Conservation (phyloP, 2,329 filamentous ascomycete species). For the Microsporum canis region DNA sequence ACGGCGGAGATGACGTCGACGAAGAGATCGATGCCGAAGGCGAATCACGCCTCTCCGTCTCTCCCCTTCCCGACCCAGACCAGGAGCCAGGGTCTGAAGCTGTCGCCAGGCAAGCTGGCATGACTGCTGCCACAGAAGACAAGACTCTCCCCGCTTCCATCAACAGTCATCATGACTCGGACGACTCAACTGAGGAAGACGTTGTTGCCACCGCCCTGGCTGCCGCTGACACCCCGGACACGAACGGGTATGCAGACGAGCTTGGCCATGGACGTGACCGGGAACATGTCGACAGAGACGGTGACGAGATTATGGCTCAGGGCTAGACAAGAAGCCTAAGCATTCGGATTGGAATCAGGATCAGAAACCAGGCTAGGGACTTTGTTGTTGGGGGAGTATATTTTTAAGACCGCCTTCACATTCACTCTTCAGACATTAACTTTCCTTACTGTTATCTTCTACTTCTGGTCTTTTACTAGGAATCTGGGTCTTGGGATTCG, state of each 20-base stretch:
- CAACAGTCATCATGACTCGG: constrained; percentile 1
- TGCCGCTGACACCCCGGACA: constrained; percentile 5
- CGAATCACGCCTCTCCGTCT: neutral
- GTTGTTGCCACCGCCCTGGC: constrained; percentile 7
- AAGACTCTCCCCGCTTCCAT: neutral
- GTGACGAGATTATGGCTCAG: constrained; percentile 11
- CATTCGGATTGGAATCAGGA: neutral
- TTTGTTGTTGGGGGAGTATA: neutral
- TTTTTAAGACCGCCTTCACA: too few relatives aligned
- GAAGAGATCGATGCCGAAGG: constrained; percentile 5
- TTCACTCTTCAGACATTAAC: neutral
- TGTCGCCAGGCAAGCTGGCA: neutral
- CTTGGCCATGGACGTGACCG: neutral
- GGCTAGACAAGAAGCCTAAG: neutral
- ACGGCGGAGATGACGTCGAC: neutral
- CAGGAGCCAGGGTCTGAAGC: neutral
- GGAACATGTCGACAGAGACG: constrained; percentile 6
- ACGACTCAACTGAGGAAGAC: constrained; percentile 11
- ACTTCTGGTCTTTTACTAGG: neutral
- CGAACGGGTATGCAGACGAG: constrained; percentile 1
- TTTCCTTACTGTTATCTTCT: neutral
- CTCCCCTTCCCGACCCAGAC: neutral
- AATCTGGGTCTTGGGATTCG: neutral
- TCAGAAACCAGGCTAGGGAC: neutral
- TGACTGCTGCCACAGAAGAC: neutral